Base-by-base conservation (phyloP, 495 filamentous ascomycete species). In the Mycothermus thermophilus region DNA sequence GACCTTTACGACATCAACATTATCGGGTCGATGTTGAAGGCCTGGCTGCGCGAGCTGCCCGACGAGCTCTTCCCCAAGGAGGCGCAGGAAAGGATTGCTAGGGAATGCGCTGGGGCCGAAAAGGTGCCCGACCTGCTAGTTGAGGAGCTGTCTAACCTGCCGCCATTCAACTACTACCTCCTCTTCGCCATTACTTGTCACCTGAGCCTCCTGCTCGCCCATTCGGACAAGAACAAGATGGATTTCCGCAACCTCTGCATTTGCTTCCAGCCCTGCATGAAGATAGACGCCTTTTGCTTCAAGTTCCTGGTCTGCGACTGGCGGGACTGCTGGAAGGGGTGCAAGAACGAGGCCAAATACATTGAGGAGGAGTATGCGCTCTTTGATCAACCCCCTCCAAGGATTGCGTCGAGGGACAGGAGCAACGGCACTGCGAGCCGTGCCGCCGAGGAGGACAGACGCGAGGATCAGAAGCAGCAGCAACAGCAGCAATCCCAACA, bases 161-260 rank as follows among this genome's bases (percentile, higher is more conserved):
- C 86, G 3, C 86, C 86, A 0, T 93, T 82, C 62, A 85, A 94
- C 58, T 94, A 94, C 58, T 93, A 94, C 47, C 80, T 94, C 20
- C 76, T 94, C 29, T 93, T 93, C 56, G 86, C 86, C 42, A 90
- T 93, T 44, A 94, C 86, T 20, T 93, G 86, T 54, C 86, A 93
- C 44, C 73, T 93, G 23, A 86, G 81, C 50, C 71, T 93, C 3
- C 72, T 94, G 10, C 79, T 86, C 40, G 80, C 79, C 0, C 83
- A 87, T 50, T 74, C 77, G 19, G 82, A 83, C 22, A 80, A 80
- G 56, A 94, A 92, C 66, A 88, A 87, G 63, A 94, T 94, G 86
- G 79, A 86, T 53, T 93, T 84, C 53, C 71, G 75, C 45, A 93
- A 93, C 42, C 72, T 94, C 1, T 87, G 81, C 59, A 86, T 93